A percentile compares a stretch with the other conserved stretches of the same genome.
Evolutionary conservation across 345 rosid species (phyloP).

Genomic region (Eucalyptus marginata): DNA sequence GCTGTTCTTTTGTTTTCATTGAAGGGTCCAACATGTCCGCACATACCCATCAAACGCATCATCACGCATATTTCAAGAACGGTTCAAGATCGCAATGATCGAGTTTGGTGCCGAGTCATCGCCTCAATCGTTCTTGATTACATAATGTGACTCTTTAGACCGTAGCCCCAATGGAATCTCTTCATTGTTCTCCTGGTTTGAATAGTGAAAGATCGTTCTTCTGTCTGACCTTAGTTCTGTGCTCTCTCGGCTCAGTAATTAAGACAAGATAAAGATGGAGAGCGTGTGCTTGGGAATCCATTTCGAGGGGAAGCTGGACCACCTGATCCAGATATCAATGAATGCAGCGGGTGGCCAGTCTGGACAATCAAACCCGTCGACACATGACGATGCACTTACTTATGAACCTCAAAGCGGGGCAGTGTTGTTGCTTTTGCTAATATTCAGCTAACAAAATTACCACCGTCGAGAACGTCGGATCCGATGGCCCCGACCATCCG

Average conservation of each 20-base stretch:
- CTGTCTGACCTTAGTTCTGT: neutral
- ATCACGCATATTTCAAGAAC: conserved; percentile 7
- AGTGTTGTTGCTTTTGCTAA: neutral
- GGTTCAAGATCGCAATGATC: neutral
- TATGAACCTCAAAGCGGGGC: neutral
- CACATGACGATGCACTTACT: neutral
- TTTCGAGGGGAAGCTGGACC: neutral
- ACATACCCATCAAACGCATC: conserved; percentile 9
- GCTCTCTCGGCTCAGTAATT: neutral
- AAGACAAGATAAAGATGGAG: neutral
- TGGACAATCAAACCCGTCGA: neutral
- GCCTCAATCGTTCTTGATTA: neutral
- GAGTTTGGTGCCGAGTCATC: neutral
- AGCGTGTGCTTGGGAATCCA: neutral
- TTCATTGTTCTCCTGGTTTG: neutral
- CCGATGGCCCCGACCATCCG: neutral
- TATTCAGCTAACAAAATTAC: neutral
- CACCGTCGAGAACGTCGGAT: neutral
- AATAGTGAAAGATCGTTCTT: neutral
- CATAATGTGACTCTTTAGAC: neutral
- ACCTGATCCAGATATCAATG: neutral
- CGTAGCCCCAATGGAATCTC: neutral
- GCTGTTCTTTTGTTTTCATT: too few species aligned
- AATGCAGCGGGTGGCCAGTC: neutral
- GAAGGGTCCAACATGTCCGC: conserved; percentile 9